Conservation (phyloP, 106 monocot genomes). For the Posidonia australis region DNA sequence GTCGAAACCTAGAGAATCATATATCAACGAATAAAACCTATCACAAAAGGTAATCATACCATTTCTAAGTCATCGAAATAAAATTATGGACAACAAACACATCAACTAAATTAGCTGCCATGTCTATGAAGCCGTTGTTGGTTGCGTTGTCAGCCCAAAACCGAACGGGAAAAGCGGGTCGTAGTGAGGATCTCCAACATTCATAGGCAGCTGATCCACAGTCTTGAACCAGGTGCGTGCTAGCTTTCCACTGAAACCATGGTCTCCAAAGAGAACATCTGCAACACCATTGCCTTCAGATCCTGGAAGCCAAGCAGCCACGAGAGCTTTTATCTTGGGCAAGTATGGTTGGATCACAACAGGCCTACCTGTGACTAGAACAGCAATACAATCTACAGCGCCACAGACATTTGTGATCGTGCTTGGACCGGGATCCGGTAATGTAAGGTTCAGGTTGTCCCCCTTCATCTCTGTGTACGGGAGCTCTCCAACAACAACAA, state of each 20-base stretch:
- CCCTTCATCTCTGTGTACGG: constrained; percentile 10
- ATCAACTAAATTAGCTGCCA: too few species aligned
- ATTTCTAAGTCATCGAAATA: too few species aligned
- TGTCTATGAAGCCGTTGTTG: background rate
- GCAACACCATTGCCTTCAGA: constrained; percentile 10
- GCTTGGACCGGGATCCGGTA: constrained; percentile 27
- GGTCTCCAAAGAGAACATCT: constrained; percentile 16
- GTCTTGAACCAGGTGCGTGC: constrained; percentile 13
- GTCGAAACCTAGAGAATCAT: too few species aligned
- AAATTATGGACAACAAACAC: too few species aligned
- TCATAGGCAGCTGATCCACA: constrained; percentile 13
- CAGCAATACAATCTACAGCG: background rate
- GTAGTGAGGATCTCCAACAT: constrained; percentile 10
- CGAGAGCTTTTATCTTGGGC: constrained; percentile 3
- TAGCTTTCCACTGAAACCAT: constrained; percentile 11
- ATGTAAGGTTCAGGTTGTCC: constrained; percentile 23
- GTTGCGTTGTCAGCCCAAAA: constrained; percentile 1
- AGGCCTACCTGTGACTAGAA: constrained; percentile 10
- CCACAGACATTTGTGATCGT: constrained; percentile 20
- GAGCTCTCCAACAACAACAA: constrained; percentile 15
- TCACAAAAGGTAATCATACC: too few species aligned
- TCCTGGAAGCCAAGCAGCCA: constrained; percentile 47
- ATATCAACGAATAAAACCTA: too few species aligned
- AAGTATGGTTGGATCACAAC: constrained; percentile 12
- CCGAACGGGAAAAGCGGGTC: constrained; percentile 17